Evolutionary conservation across 371 early-diverging fungal species (phyloP).

Genomic region (Syncephalis plumigaleata): DNA sequence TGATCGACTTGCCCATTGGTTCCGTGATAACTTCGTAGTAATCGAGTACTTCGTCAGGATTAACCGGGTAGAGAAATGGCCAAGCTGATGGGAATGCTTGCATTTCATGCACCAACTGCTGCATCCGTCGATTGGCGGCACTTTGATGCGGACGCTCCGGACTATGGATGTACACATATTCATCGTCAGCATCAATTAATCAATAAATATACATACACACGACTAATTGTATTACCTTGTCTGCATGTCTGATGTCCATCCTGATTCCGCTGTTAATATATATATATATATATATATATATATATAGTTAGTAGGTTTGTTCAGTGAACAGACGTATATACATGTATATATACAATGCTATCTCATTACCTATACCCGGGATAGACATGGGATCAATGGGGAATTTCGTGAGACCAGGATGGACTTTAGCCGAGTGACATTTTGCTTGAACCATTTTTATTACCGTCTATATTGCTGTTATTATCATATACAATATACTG

Average conservation of each 20-base stretch:
- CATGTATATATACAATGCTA: no score
- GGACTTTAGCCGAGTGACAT: no score
- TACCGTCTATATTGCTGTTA: no score
- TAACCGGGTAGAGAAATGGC: constrained; percentile 97
- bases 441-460: no score
- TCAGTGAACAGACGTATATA: no score
- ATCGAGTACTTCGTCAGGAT: constrained; percentile 81
- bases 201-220: no score
- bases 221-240: constrained; percentile 11
- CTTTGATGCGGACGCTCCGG: constrained; percentile 32
- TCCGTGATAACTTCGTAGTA: constrained; percentile 93
- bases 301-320: no score
- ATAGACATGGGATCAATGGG: constrained; percentile 32
- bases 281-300: constrained; percentile 1
- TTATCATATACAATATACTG: no score
- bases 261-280: constrained; percentile 48
- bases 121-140: constrained; percentile 43
- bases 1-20: constrained; percentile 82
- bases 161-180: constrained; percentile 11
- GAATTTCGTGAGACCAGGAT: no score
- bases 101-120: constrained; percentile 56
- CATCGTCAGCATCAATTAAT: constrained; percentile 10
- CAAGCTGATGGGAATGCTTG: constrained; percentile 71
- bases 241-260: constrained; percentile 85
- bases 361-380: constrained; percentile 61